Evolutionary conservation across 306 rosid genomes (phyloP).

Genomic region (Medicago arabica): DNA sequence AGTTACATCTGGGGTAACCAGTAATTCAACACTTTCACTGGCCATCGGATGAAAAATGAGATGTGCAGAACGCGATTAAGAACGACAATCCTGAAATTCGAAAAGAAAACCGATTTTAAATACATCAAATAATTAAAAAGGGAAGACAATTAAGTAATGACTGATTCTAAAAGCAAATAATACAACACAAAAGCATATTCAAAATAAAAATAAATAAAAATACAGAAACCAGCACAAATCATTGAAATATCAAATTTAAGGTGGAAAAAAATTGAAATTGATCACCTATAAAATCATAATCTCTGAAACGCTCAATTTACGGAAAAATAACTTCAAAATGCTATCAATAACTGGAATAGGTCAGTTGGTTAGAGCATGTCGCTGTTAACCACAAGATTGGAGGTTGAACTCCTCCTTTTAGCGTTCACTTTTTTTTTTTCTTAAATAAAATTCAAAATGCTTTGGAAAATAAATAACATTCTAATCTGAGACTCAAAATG

Average conservation of each 20-base stretch:
- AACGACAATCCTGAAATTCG: slow-evolving; percentile 58
- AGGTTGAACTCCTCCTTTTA: too few relatives aligned
- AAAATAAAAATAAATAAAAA: slow-evolving; percentile 28
- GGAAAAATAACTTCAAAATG: too few relatives aligned
- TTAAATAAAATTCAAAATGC: too few relatives aligned
- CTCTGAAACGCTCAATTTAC: too few relatives aligned
- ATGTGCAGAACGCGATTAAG: slow-evolving; percentile 28
- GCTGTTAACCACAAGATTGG: too few relatives aligned
- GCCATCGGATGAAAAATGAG: slow-evolving; percentile 56
- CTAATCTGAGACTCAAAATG: too few relatives aligned
- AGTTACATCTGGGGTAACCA: slow-evolving; percentile 39
- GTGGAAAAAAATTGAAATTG: slow-evolving; percentile 23
- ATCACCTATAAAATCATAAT: slow-evolving; percentile 10
- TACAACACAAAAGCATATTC: neutral
- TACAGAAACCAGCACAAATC: slow-evolving; percentile 12
- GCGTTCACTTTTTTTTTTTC: too few relatives aligned
- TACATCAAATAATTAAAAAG: slow-evolving; percentile 23
- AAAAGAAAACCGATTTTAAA: slow-evolving; percentile 29
- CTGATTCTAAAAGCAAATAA: slow-evolving; percentile 2
- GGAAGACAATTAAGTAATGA: slow-evolving; percentile 7
- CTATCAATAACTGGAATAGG: too few relatives aligned
- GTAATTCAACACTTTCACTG: slow-evolving; percentile 49
- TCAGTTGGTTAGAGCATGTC: too few relatives aligned
- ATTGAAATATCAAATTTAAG: slow-evolving; percentile 11
- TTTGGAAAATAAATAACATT: too few relatives aligned